These are phyloP conservation scores for Trichopus zeylanicus DNA, from an alignment of 116 monocot species.

Conservation along the genomic window DNA sequence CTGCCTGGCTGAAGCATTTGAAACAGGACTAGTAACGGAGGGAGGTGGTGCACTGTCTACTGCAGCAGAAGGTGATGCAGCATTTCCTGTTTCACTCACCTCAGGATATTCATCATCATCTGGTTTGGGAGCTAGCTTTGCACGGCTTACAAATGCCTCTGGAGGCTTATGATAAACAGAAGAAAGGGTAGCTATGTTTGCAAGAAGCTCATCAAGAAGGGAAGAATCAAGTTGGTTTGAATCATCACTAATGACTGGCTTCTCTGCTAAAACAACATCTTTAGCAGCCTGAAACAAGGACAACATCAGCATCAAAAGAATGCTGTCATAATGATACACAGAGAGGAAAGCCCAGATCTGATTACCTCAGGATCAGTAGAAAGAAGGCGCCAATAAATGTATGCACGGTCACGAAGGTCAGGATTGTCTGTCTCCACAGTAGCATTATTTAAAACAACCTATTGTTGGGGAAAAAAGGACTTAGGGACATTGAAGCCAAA, in stretches of 20 bases:
- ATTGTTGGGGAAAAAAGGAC: too few relatives aligned
- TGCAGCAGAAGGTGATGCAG: slow-evolving; percentile 73
- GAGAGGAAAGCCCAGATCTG: too few relatives aligned
- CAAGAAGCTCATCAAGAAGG: slow-evolving; percentile 96
- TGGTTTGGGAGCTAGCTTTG: slow-evolving; percentile 46
- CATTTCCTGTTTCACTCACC: slow-evolving; percentile 55
- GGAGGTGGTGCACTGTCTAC: slow-evolving; percentile 37
- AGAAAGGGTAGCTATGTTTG: slow-evolving; percentile 94
- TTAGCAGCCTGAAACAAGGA: slow-evolving; percentile 76
- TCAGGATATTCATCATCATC: slow-evolving; percentile 91
- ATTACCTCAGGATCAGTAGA: slow-evolving; percentile 99
- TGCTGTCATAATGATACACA: too few relatives aligned
- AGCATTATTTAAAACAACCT: slow-evolving; percentile 97
- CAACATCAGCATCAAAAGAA: neutral
- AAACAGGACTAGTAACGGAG: slow-evolving; percentile 24
- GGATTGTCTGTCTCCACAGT: slow-evolving; percentile 99
- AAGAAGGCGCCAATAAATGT: slow-evolving; percentile 99
- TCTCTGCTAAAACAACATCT: slow-evolving; percentile 98
- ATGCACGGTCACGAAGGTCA: slow-evolving; percentile 92
- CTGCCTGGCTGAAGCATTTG: slow-evolving; percentile 31
- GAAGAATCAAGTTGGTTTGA: slow-evolving; percentile 84
- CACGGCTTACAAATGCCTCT: slow-evolving; percentile 88
- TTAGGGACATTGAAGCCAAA: too few relatives aligned
- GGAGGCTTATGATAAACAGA: slow-evolving; percentile 98
- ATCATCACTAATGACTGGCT: slow-evolving; percentile 98